phyloP scores from a whole-genome alignment of 352 stramenopile genomes.

The Pythium vanterpoolii region DNA sequence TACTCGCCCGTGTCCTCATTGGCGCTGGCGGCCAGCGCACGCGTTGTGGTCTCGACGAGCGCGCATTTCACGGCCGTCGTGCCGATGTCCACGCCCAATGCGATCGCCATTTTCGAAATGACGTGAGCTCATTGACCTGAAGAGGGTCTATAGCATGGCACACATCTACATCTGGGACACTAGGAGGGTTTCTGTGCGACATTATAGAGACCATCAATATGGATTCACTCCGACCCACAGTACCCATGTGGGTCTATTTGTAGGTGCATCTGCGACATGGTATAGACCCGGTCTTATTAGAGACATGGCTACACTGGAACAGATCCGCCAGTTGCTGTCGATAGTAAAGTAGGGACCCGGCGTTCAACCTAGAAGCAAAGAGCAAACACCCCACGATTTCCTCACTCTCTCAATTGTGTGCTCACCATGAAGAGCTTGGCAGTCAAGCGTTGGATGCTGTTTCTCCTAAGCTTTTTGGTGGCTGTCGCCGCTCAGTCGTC shows the following conservation, averaged over 20 bases:
- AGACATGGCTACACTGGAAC: slow-evolving; percentile 4
- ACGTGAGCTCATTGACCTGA: background rate
- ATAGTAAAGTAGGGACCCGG: no score
- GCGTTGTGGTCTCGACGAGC: slow-evolving; percentile 33
- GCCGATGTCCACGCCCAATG: slow-evolving; percentile 65
- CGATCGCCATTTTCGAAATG: slow-evolving; percentile 8
- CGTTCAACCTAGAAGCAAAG: no score
- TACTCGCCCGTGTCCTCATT: slow-evolving; percentile 35
- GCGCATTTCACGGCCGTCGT: slow-evolving; percentile 79
- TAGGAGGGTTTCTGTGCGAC: background rate
- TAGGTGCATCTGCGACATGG: background rate
- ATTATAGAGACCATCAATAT: no score
- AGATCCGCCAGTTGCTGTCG: background rate
- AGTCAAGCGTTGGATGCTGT: no score
- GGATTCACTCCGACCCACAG: no score
- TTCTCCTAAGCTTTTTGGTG: background rate
- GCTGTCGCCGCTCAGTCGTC: background rate
- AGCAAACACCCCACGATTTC: no score
- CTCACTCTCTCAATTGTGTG: no score
- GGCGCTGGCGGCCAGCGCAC: slow-evolving; percentile 30
- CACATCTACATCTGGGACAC: background rate
- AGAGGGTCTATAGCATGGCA: background rate
- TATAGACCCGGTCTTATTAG: background rate
- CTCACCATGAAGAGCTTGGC: no score
- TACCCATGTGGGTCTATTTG: no score